phyloP scores from a whole-genome alignment of 108 stramenopile genomes.

The Skeletonema potamos region DNA sequence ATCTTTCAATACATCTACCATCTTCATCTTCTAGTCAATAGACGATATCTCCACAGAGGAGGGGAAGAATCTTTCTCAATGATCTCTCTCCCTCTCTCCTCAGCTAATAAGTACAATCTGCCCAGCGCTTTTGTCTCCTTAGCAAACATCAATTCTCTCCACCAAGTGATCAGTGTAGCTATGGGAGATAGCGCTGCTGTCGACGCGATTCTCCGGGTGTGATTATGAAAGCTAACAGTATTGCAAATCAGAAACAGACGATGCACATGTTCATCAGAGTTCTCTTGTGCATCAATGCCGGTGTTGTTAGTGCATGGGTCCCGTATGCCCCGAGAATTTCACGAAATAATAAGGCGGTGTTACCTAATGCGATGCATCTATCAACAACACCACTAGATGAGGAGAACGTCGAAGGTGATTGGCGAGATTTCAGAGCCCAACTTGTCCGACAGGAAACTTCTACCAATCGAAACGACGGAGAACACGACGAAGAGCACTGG shows the following conservation, averaged over 20 bases:
- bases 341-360: not conserved
- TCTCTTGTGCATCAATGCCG: not conserved
- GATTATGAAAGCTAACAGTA: too few relatives aligned
- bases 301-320: not conserved
- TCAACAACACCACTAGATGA: not conserved
- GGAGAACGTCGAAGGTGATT: conserved; percentile 42
- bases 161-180: too few relatives aligned
- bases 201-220: too few relatives aligned
- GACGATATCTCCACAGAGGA: too few relatives aligned
- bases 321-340: not conserved
- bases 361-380: not conserved
- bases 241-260: not conserved
- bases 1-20: too few relatives aligned
- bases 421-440: conserved; percentile 69
- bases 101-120: too few relatives aligned
- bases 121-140: too few relatives aligned
- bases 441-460: conserved; percentile 46
- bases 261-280: not conserved
- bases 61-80: too few relatives aligned
- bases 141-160: too few relatives aligned
- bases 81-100: too few relatives aligned
- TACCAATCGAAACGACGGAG: not conserved
- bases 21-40: too few relatives aligned
- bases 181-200: too few relatives aligned
- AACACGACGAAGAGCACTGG: conserved; percentile 41